Evolutionary conservation across 768 basidiomycete genomes (phyloP), one percentile per base, ranked within the genome.

Genomic region (Dendrothele bispora): DNA sequence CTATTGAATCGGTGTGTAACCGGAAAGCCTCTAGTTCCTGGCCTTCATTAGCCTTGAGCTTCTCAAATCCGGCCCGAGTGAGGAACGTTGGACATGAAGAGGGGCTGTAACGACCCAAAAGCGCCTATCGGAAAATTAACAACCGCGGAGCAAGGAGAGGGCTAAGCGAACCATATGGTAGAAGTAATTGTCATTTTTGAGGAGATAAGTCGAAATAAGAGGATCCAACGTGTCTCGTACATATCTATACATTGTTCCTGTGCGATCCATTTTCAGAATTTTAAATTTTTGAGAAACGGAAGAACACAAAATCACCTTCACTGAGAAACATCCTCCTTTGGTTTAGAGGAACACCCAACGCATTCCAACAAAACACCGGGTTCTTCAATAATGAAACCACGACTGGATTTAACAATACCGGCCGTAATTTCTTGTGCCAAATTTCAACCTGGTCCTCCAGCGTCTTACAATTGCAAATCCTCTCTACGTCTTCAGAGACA

Each of bases 291-390:
- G 5, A 10, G 18, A 25, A 8, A 42, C 21, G 27, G 7, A 21
- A 26, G 21, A 14, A 8, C 1, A 45, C 50, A 24, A 63, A 43
- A 18, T 67, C 60, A 18, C 79, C 78, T 48, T 80, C 79, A 7
- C 77, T 61, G 21, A 84, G 55, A 44, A 86, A 65, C 74, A 83
- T 81, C 48, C 70, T 68, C 51, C 83, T 73, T 65, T 88, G 85
- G 56, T 85, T 84, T 52, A 74, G 65, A 3, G 88, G 87, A 4
- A 91, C 88, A 14, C 88, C 88, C 20, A 90, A 66, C 0, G 87
- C 86, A 56, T 87, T 86, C 88, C 88, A 91, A 52, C 82, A 84
- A 61, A 82, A 85, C 21, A 70, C 56, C 18, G 75, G 76, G 37
- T 69, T 76, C 58, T 74, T 70, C 51, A 84, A 69, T 46, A 86